Evolutionary conservation across 2,329 filamentous ascomycete genomes (phyloP).

Genomic region (Metarhizium robertsii): DNA sequence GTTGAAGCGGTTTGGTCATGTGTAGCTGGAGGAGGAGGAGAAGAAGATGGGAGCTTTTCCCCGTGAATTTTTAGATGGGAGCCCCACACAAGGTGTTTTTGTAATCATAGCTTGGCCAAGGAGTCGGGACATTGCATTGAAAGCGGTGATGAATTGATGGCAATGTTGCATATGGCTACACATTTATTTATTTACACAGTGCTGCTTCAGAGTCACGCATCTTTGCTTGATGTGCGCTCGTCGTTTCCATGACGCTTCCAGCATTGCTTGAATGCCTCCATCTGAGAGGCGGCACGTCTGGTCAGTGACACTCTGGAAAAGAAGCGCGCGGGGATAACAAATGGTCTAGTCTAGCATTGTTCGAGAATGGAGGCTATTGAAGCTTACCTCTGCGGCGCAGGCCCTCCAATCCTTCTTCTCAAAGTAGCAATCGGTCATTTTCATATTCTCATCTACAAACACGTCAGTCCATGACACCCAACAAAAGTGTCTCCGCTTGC

Average conservation of each 20-base stretch:
- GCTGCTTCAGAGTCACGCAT: conserved; percentile 29
- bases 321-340: neutral
- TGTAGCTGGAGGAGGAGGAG: neutral
- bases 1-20: neutral
- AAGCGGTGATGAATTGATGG: too few species aligned
- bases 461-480: neutral
- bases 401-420: conserved; percentile 93
- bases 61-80: too few species aligned
- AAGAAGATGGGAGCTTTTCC: too few species aligned
- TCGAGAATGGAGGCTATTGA: neutral
- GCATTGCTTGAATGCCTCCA: conserved; percentile 80
- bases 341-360: neutral
- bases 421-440: conserved; percentile 91
- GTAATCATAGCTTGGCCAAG: too few species aligned
- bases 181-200: neutral
- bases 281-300: conserved; percentile 42
- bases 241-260: conserved; percentile 90
- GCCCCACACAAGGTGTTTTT: too few species aligned
- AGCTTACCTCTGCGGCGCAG: conserved; percentile 77
- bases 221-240: conserved; percentile 67
- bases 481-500: neutral
- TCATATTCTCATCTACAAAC: conserved; percentile 68
- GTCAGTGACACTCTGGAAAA: neutral
- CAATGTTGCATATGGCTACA: neutral
- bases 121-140: too few species aligned